phyloP scores from a whole-genome alignment of 495 filamentous ascomycete genomes.

The Penicillium simplicissimum region DNA sequence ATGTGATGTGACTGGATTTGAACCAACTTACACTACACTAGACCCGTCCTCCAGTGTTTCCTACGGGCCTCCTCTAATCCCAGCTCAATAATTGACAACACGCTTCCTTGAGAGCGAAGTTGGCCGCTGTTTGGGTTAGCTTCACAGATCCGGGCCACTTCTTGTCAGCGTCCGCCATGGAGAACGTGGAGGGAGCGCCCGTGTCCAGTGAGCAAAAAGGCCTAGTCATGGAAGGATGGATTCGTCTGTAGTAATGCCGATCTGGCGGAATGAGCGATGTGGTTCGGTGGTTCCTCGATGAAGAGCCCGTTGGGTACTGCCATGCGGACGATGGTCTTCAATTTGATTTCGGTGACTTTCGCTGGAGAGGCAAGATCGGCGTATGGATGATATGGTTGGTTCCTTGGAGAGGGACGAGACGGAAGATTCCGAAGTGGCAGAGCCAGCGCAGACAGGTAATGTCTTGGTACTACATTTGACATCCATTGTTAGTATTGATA shows the following conservation, averaged over 20 bases:
- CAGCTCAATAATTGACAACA: not conserved
- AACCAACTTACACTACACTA: too few relatives aligned
- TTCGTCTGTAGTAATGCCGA: conserved; percentile 29
- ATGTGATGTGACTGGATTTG: not conserved
- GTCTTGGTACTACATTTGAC: conserved; percentile 12
- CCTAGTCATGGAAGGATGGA: conserved; percentile 23
- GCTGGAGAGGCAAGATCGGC: conserved; percentile 24
- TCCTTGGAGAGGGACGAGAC: conserved; percentile 24
- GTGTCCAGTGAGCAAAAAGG: not conserved
- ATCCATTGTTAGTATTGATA: not conserved
- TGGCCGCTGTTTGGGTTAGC: conserved; percentile 30
- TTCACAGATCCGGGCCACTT: conserved; percentile 14
- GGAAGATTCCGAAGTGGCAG: conserved; percentile 28
- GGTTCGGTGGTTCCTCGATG: conserved; percentile 17
- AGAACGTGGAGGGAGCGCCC: conserved; percentile 16
- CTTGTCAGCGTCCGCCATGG: conserved; percentile 21
- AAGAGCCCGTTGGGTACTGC: conserved; percentile 37
- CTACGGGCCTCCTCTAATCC: too few relatives aligned
- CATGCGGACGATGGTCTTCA: conserved; percentile 37
- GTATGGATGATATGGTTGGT: conserved; percentile 32
- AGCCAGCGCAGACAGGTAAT: conserved; percentile 16
- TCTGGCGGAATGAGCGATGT: conserved; percentile 29
- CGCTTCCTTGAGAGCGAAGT: conserved; percentile 23
- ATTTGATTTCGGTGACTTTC: conserved; percentile 22
- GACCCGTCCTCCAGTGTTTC: too few relatives aligned